phyloP scores from a whole-genome alignment of 2,329 filamentous ascomycete genomes.

The Pestalotiopsis fici region DNA sequence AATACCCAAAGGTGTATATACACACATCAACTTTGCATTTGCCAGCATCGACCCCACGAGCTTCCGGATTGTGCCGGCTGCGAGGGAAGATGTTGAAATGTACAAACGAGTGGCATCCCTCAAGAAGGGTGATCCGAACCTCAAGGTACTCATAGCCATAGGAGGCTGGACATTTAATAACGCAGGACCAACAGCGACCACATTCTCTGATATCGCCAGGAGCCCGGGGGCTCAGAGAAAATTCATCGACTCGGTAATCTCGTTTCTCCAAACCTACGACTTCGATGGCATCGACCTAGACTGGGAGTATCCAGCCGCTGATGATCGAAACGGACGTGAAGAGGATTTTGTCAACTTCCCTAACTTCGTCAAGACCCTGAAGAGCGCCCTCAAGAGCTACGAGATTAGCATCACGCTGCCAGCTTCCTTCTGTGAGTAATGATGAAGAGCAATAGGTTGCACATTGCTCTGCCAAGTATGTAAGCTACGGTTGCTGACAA shows the following conservation, averaged over 20 bases:
- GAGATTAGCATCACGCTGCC: slow-evolving; percentile 11
- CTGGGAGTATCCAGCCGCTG: slow-evolving; percentile 3
- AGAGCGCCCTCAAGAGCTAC: neutral
- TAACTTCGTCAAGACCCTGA: neutral
- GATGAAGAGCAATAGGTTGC: no score
- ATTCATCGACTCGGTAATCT: slow-evolving; percentile 15
- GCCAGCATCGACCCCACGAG: neutral
- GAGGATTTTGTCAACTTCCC: neutral
- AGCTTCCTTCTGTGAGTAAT: slow-evolving; percentile 4
- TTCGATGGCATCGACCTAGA: slow-evolving; percentile 20
- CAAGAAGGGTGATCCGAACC: neutral
- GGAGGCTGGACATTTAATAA: neutral
- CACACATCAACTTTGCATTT: neutral
- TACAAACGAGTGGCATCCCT: neutral
- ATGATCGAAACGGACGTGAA: neutral
- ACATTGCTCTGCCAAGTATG: no score
- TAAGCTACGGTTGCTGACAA: no score
- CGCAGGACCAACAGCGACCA: neutral
- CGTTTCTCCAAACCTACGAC: slow-evolving; percentile 21
- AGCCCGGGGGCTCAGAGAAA: neutral
- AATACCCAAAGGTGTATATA: neutral
- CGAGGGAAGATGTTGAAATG: neutral
- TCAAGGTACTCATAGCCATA: neutral
- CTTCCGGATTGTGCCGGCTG: neutral
- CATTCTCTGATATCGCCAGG: neutral